Percentiles rank a stretch among this genome's conserved stretches.
These are phyloP conservation scores for Botrytis fragariae DNA, from an alignment of 2,329 filamentous ascomycete genomes.

Conservation along the genomic window DNA sequence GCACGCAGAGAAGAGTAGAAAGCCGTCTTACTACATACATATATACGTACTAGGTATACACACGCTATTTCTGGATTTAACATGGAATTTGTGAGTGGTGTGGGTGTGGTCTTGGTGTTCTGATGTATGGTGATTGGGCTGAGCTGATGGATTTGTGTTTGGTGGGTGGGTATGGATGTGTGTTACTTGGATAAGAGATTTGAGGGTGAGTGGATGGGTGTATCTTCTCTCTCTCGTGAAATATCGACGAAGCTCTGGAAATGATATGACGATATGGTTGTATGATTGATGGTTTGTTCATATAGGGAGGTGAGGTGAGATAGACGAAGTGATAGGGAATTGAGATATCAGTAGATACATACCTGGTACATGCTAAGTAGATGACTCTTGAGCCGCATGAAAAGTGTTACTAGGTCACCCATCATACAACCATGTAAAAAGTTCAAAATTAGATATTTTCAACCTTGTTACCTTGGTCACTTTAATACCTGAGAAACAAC, in stretches of 20 bases:
- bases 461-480: no score
- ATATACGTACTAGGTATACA: neutral
- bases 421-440: neutral
- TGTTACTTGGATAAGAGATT: neutral
- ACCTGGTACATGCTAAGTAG: no score
- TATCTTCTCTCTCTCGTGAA: neutral
- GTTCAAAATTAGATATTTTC: neutral
- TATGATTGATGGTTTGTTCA: no score
- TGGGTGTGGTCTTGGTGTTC: neutral
- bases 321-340: neutral
- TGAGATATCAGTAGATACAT: neutral
- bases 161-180: no score
- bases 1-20: neutral
- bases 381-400: neutral
- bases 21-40: conserved; percentile 3
- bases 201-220: neutral
- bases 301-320: neutral
- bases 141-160: neutral
- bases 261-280: no score
- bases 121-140: neutral
- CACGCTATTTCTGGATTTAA: neutral
- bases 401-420: neutral
- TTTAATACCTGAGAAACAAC: no score
- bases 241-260: neutral
- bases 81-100: neutral